Percentiles rank a stretch among this genome's conserved stretches.
Evolutionary conservation across 768 basidiomycete genomes (phyloP).

Genomic region (Boletus barrowsii): DNA sequence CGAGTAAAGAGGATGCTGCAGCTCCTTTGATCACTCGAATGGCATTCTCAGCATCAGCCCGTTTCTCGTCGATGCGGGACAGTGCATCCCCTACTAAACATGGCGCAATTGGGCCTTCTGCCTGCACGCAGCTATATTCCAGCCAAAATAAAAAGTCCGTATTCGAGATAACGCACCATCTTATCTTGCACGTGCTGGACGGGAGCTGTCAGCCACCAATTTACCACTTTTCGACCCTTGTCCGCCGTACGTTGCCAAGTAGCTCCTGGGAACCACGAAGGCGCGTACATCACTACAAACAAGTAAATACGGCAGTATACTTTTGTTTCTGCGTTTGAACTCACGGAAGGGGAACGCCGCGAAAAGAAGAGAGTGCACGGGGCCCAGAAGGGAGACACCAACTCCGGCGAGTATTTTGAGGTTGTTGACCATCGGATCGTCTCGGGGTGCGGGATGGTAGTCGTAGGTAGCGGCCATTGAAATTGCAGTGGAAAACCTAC

Average conservation of each 20-base stretch:
- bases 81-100: constrained; percentile 8
- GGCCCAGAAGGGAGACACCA: background rate
- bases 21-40: constrained; percentile 2
- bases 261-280: constrained; percentile 6
- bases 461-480: constrained; percentile 11
- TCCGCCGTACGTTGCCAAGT: background rate
- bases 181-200: background rate
- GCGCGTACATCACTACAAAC: constrained; percentile 3
- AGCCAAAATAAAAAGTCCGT: background rate
- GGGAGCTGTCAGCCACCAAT: constrained; percentile 4
- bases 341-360: constrained; percentile 8
- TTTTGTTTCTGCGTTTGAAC: background rate
- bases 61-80: background rate
- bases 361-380: background rate
- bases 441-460: constrained; percentile 4
- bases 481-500: constrained; percentile 6
- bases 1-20: constrained; percentile 6
- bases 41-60: background rate
- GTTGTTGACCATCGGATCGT: constrained; percentile 10
- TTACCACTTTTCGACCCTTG: background rate
- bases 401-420: background rate
- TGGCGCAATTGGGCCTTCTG: background rate
- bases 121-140: background rate
- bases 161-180: background rate
- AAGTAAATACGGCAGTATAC: background rate